Evolutionary conservation across 2,329 filamentous ascomycete genomes (phyloP), one percentile per base, ranked within the genome.

Genomic region (Neurospora crassa): DNA sequence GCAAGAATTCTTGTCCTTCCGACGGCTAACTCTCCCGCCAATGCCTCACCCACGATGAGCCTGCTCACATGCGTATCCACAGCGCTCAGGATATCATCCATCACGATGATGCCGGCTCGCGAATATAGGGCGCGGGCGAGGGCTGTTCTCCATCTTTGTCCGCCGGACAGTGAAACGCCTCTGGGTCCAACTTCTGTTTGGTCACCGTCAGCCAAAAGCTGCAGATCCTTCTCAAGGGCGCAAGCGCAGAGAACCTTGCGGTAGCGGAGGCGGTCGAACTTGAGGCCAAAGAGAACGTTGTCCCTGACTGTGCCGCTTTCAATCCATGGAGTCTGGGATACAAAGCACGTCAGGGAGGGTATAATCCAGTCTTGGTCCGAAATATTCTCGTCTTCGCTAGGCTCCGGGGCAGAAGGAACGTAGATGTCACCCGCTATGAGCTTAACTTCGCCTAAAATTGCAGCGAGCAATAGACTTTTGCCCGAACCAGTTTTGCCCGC

Each of bases 1-100:
- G 90, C 89, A 5, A 90, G 82, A 67, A 91, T 88, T 0, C 88
- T 89, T 0, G 89, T 91, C 41, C 89, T 82, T 24, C 85, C 84
- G 11, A 70, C 68, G 59, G 83, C 80, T 0, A 88, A 85, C 0
- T 88, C 81, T 10, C 83, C 82, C 40, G 84, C 82, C 67, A 89
- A 80, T 0, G 86, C 87, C 67, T 83, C 77, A 72, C 88, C 76
- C 12, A 80, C 87, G 11, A 89, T 87, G 68, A 83, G 81, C 3
- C 82, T 78, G 16, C 82, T 81, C 6, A 83, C 80, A 20, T 83
- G 80, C 6, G 81, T 79, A 68, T 83, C 81, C 45, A 83, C 79
- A 2, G 89, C 87, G 70, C 86, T 89, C 0, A 84, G 80, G 1
- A 84, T 80, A 69, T 86, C 84, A 69, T 86, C 84, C 4, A 86